Evolutionary conservation across 345 rosid genomes (phyloP).

Genomic region (Eucalyptus globulus): DNA sequence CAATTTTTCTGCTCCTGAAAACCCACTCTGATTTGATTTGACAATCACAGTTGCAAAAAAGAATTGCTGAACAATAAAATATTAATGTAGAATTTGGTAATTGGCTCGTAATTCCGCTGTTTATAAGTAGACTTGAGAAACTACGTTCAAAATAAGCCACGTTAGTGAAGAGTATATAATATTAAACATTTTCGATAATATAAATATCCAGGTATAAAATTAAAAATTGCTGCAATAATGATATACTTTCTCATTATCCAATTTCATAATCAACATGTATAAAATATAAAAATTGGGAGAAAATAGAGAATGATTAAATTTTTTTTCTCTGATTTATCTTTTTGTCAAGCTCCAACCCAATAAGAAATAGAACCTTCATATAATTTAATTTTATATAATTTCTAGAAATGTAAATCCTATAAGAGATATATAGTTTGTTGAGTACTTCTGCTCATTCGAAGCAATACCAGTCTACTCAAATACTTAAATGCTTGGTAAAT

Average conservation of each 20-base stretch:
- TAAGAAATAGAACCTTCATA: not conserved
- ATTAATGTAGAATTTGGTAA: not conserved
- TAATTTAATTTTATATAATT: not conserved
- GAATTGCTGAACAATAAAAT: not conserved
- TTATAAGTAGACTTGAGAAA: not conserved
- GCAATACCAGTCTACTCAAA: not conserved
- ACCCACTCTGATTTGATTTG: not conserved
- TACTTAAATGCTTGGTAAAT: not conserved
- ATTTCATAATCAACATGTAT: not conserved
- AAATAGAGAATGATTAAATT: not conserved
- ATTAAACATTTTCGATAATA: not conserved
- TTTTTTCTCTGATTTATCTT: not conserved
- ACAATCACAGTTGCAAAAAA: not conserved
- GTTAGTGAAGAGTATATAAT: not conserved
- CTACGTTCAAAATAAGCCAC: not conserved
- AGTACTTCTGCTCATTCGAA: accelerated
- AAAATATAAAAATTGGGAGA: not conserved
- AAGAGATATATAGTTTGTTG: not conserved
- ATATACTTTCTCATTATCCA: not conserved
- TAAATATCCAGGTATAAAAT: not conserved
- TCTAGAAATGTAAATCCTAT: not conserved
- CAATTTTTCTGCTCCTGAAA: not conserved
- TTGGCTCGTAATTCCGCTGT: not conserved
- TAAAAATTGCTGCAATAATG: not conserved
- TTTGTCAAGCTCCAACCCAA: not conserved